A percentile compares a stretch with the other conserved stretches of the same genome.
Conservation (phyloP, 805 yeast species). For the Metschnikowia amazonensis region DNA sequence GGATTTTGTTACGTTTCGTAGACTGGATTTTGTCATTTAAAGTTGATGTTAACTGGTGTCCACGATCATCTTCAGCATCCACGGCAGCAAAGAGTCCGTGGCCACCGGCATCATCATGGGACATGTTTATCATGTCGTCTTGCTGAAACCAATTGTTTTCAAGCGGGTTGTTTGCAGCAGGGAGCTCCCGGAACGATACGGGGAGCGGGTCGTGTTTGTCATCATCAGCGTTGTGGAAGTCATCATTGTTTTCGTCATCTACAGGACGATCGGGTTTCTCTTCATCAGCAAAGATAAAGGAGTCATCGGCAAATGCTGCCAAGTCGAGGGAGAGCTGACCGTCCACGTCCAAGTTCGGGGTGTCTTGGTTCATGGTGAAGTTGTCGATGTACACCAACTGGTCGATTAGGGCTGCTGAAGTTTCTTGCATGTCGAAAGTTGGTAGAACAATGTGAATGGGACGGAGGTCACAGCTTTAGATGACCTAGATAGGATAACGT, state of each 20-base stretch:
- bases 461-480: background rate
- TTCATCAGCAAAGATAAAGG: constrained; percentile 78
- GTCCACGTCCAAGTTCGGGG: constrained; percentile 39
- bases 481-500: too few relatives aligned
- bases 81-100: background rate
- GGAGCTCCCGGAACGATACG: background rate
- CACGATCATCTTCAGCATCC: constrained; percentile 4
- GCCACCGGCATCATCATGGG: background rate
- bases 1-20: constrained; percentile 11
- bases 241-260: constrained; percentile 17
- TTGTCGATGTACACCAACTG: constrained; percentile 79
- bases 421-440: constrained; percentile 18
- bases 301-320: constrained; percentile 79
- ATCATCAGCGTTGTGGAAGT: background rate
- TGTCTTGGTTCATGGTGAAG: constrained; percentile 46
- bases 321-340: constrained; percentile 50
- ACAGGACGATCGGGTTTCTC: constrained; percentile 51
- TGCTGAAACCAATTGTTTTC: constrained; percentile 1
- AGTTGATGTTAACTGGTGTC: constrained; percentile 7
- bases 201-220: background rate
- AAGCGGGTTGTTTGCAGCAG: background rate
- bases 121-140: background rate
- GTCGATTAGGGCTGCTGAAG: constrained; percentile 53
- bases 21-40: constrained; percentile 14
- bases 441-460: background rate